Evolutionary conservation across 768 basidiomycete genomes (phyloP).

Genomic region (Amanita polypyramis): DNA sequence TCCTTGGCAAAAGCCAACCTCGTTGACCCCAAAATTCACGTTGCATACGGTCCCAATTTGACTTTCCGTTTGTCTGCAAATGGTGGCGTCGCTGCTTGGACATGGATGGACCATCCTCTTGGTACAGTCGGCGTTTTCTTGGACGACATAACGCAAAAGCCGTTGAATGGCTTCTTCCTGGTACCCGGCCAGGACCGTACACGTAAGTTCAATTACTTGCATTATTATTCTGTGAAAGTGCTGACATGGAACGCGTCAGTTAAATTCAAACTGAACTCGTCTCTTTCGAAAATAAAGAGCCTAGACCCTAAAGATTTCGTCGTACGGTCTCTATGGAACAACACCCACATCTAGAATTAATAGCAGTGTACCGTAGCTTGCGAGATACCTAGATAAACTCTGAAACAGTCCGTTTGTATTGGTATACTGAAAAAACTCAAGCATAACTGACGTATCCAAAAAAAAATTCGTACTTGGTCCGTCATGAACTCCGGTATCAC

Average conservation of each 20-base stretch:
- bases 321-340: slow-evolving; percentile 43
- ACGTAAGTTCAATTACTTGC: slow-evolving; percentile 20
- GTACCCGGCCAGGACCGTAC: slow-evolving; percentile 44
- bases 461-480: neutral
- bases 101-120: slow-evolving; percentile 49
- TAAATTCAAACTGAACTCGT: slow-evolving; percentile 26
- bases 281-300: slow-evolving; percentile 25
- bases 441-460: neutral
- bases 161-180: slow-evolving; percentile 45
- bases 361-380: too few relatives aligned
- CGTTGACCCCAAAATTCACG: slow-evolving; percentile 36
- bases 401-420: too few relatives aligned
- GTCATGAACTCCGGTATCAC: neutral
- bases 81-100: slow-evolving; percentile 46
- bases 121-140: slow-evolving; percentile 45
- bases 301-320: slow-evolving; percentile 36
- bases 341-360: slow-evolving; percentile 25
- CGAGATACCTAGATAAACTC: too few relatives aligned
- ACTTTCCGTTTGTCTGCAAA: slow-evolving; percentile 42
- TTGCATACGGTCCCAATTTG: slow-evolving; percentile 22
- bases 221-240: neutral
- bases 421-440: neutral
- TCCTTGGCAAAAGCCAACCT: slow-evolving; percentile 36
- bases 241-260: slow-evolving; percentile 18
- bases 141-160: slow-evolving; percentile 28